These are phyloP conservation scores for Colletotrichum eleusines DNA, from an alignment of 2,329 filamentous ascomycete species.

Conservation along the genomic window DNA sequence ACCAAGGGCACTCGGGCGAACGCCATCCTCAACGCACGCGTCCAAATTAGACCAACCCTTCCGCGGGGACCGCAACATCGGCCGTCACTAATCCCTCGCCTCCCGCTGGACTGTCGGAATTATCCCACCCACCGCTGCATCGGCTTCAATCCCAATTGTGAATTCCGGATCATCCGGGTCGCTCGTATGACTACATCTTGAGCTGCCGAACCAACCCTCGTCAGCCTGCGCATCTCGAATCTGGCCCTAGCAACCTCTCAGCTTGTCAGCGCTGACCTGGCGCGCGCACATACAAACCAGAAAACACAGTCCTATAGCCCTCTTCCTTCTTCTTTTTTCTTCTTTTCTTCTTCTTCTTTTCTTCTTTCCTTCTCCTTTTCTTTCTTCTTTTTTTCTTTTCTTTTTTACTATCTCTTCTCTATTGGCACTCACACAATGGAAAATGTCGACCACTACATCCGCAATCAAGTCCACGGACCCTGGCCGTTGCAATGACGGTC, in stretches of 20 bases:
- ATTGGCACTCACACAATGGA: constrained; percentile 34
- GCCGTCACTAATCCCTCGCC: constrained; percentile 11
- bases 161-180: constrained; percentile 32
- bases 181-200: constrained; percentile 31
- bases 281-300: not conserved
- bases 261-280: constrained; percentile 3
- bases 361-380: not conserved
- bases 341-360: not conserved
- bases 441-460: constrained; percentile 40
- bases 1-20: constrained; percentile 11
- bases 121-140: constrained; percentile 20
- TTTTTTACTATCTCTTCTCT: constrained; percentile 7
- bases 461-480: constrained; percentile 39
- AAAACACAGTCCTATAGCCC: not conserved
- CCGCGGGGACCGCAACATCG: constrained; percentile 12
- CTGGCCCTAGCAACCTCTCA: not conserved
- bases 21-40: constrained; percentile 12
- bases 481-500: constrained; percentile 31
- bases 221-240: constrained; percentile 3
- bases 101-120: constrained; percentile 18
- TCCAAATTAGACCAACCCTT: not conserved
- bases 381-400: not conserved
- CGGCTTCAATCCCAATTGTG: constrained; percentile 9
- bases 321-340: not conserved
- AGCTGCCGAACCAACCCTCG: not conserved